Evolutionary conservation across 257 asterid species (phyloP).

Genomic region (Linaria vulgaris): DNA sequence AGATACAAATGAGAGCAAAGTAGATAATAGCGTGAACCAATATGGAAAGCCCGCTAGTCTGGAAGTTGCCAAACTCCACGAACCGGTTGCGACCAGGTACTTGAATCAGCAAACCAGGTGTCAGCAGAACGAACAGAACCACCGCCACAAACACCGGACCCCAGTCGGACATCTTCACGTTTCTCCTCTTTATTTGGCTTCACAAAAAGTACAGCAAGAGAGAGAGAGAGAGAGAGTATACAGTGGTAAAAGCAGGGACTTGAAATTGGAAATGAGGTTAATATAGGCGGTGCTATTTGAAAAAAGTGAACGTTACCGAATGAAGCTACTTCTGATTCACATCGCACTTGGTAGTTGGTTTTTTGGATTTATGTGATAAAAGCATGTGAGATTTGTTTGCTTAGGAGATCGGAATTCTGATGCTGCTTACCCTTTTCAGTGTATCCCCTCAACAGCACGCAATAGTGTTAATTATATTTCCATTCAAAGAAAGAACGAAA

Average conservation of each 20-base stretch:
- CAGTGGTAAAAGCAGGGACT: neutral
- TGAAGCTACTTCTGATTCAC: slow-evolving; percentile 15
- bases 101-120: slow-evolving; percentile 89
- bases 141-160: slow-evolving; percentile 87
- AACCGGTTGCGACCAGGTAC: slow-evolving; percentile 66
- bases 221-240: neutral
- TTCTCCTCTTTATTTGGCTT: neutral
- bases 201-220: neutral
- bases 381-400: slow-evolving; percentile 19
- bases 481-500: too few relatives aligned
- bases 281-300: neutral
- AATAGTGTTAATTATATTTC: neutral
- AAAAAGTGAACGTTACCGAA: slow-evolving; percentile 1
- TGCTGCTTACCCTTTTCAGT: neutral
- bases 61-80: slow-evolving; percentile 76
- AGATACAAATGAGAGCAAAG: slow-evolving; percentile 77
- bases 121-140: slow-evolving; percentile 75
- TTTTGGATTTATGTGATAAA: neutral
- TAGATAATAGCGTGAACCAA: slow-evolving; percentile 69
- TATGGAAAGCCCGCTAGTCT: slow-evolving; percentile 80
- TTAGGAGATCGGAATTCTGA: slow-evolving; percentile 18
- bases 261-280: neutral
- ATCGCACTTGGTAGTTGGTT: slow-evolving; percentile 14
- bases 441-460: slow-evolving; percentile 10
- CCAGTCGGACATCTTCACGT: slow-evolving; percentile 74